These are phyloP conservation scores for Houttuynia cordata DNA, from an alignment of 164 flowering plant genomes.

Conservation along the genomic window DNA sequence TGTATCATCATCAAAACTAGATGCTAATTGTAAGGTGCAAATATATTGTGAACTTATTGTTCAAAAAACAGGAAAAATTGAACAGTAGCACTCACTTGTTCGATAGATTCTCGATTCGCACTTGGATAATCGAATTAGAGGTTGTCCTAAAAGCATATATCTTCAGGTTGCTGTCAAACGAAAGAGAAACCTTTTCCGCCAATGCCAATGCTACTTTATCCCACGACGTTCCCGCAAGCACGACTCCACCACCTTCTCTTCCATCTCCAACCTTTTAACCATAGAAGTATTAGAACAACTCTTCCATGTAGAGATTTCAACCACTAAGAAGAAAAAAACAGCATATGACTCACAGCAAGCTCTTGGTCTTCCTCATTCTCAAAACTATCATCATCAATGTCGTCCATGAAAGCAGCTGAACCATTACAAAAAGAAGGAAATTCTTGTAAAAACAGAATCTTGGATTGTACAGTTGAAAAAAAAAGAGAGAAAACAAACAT, in stretches of 20 bases:
- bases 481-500: too few species aligned
- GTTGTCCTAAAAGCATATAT: conserved; percentile 72
- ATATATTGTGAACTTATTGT: not conserved
- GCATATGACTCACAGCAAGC: conserved; percentile 32
- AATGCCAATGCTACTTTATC: conserved; percentile 60
- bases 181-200: conserved; percentile 49
- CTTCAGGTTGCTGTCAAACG: conserved; percentile 55
- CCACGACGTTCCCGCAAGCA: conserved; percentile 78
- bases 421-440: not conserved
- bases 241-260: conserved; percentile 74
- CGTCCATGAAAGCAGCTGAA: conserved; percentile 25
- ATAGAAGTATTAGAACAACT: not conserved
- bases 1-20: not conserved
- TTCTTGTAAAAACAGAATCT: too few species aligned
- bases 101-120: conserved; percentile 77
- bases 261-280: conserved; percentile 71
- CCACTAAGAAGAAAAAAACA: not conserved
- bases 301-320: not conserved
- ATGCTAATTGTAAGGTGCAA: too few species aligned
- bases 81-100: conserved; percentile 47
- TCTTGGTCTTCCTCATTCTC: conserved; percentile 49
- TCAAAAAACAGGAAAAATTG: not conserved
- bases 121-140: conserved; percentile 45
- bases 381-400: conserved; percentile 19
- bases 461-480: too few species aligned